These are phyloP conservation scores for Pseudocercospora crystallina DNA, from an alignment of 2,329 filamentous ascomycete genomes.

Conservation along the genomic window DNA sequence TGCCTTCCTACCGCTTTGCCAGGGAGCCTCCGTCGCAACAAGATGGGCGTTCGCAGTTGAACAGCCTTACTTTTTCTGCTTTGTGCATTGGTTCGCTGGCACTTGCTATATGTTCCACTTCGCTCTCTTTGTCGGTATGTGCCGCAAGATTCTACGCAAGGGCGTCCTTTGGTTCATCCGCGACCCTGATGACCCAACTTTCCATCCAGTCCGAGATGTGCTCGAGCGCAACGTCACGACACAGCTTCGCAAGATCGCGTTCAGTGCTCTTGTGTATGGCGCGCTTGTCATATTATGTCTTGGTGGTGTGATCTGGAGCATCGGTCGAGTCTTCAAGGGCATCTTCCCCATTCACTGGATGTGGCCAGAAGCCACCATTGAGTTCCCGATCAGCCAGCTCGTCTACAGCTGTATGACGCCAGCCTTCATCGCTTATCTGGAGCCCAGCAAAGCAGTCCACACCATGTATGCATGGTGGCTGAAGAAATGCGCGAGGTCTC, in stretches of 20 bases:
- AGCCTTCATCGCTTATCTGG: conserved; percentile 77
- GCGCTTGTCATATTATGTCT: conserved; percentile 89
- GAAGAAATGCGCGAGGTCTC: conserved; percentile 72
- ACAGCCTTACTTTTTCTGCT: conserved; percentile 85
- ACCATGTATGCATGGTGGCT: conserved; percentile 97
- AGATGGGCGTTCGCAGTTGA: conserved; percentile 74
- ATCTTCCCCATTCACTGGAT: conserved; percentile 92
- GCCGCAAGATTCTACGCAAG: conserved; percentile 91
- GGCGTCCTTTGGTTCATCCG: conserved; percentile 97
- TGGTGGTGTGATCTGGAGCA: conserved; percentile 92
- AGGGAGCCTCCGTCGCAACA: conserved; percentile 72
- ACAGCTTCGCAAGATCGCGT: conserved; percentile 92
- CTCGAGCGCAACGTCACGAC: conserved; percentile 89
- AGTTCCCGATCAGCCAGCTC: conserved; percentile 89
- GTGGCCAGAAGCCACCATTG: conserved; percentile 84
- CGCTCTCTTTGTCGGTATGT: conserved; percentile 97
- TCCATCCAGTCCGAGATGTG: conserved; percentile 95
- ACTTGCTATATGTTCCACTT: conserved; percentile 99
- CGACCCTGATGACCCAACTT: conserved; percentile 96
- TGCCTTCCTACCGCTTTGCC: conserved; percentile 85
- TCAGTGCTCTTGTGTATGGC: conserved; percentile 93
- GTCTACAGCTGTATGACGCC: conserved; percentile 98
- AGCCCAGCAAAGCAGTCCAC: conserved; percentile 80
- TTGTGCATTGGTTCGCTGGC: conserved; percentile 98
- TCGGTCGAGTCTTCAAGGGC: conserved; percentile 64